Percentiles rank a stretch among this genome's conserved stretches.
These are phyloP conservation scores for Cornus controversa DNA, from an alignment of 148 eudicot species.

Conservation along the genomic window DNA sequence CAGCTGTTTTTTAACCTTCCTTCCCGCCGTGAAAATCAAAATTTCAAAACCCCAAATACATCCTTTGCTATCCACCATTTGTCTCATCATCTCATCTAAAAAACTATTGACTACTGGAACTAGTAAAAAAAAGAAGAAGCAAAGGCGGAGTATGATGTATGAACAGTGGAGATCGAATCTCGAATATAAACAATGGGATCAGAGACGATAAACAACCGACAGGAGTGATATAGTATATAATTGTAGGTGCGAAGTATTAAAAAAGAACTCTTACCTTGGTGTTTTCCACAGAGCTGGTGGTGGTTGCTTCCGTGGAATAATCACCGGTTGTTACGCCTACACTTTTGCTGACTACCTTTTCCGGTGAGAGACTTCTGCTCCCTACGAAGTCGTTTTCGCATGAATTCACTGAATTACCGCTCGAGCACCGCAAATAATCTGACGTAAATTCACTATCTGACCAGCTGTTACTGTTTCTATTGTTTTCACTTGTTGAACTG, in stretches of 20 bases:
- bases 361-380: background rate
- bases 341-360: background rate
- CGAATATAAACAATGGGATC: constrained; percentile 5
- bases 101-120: too few relatives aligned
- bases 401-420: constrained; percentile 20
- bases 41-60: constrained; percentile 2
- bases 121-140: too few relatives aligned
- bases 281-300: constrained; percentile 27
- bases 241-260: constrained; percentile 17
- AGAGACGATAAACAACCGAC: constrained; percentile 4
- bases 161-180: constrained; percentile 29
- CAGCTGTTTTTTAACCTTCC: constrained; percentile 29
- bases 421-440: constrained; percentile 23
- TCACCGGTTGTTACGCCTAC: constrained; percentile 26
- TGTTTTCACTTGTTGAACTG: constrained; percentile 20
- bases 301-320: too few relatives aligned
- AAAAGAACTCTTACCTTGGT: constrained; percentile 31
- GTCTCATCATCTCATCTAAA: too few relatives aligned
- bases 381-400: constrained; percentile 1
- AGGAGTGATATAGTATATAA: background rate
- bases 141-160: background rate
- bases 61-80: too few relatives aligned
- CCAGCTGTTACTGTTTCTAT: constrained; percentile 48
- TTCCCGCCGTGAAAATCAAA: constrained; percentile 33
- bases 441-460: constrained; percentile 48